Evolutionary conservation across 306 rosid genomes (phyloP).

Genomic region (Arachis stenosperma): DNA sequence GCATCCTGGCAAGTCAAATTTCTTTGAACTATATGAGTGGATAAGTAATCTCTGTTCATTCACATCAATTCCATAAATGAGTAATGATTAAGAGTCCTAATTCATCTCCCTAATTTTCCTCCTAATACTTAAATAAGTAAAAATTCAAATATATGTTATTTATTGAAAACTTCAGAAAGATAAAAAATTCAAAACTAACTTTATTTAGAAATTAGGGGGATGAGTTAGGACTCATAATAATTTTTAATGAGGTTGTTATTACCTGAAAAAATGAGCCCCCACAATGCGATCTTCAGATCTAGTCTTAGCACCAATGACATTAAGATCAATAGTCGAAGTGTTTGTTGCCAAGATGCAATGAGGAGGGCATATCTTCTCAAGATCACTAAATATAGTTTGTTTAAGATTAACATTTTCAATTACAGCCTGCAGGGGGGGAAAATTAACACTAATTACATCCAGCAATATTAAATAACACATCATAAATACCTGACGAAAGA

Average conservation of each 20-base stretch:
- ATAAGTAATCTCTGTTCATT: neutral
- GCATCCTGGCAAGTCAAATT: constrained; percentile 3
- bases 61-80: constrained; percentile 12
- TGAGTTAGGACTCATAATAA: no score
- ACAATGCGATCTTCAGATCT: constrained; percentile 73
- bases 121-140: no score
- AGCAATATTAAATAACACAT: constrained; percentile 7
- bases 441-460: constrained; percentile 29
- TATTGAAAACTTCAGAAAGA: no score
- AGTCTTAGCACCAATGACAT: constrained; percentile 72
- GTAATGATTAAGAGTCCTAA: no score
- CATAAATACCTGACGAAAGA: constrained; percentile 19
- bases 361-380: constrained; percentile 85
- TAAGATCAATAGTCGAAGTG: constrained; percentile 91
- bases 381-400: constrained; percentile 83
- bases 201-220: no score
- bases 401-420: constrained; percentile 82
- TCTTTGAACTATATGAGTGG: constrained; percentile 16
- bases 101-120: no score
- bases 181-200: no score
- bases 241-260: constrained; percentile 18
- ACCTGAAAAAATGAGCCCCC: constrained; percentile 99
- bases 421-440: constrained; percentile 70
- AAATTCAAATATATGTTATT: no score
- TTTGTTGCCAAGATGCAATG: constrained; percentile 88